Base-by-base conservation (phyloP, 2,329 filamentous ascomycete genomes). In the Calonectria ilicicola region DNA sequence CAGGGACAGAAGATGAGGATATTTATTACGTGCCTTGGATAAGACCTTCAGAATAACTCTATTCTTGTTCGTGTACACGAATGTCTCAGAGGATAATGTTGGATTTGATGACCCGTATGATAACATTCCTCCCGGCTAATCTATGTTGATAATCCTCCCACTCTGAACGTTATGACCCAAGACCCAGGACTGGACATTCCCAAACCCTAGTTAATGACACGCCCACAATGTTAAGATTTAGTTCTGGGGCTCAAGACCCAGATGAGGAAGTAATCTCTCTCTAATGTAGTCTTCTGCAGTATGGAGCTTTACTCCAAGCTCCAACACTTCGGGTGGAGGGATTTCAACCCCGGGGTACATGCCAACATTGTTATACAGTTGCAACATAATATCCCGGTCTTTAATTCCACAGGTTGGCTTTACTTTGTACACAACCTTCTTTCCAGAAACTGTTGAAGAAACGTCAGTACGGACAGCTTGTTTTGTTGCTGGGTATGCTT, bases 341-440 rank as follows among this genome's bases (percentile, higher is more conserved):
- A 58, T 58, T 40, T 40, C 32, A 26, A 58, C 53, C 5, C 53
- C 53, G 1, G 53, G 53, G 14, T 58, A 58, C 53, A 58, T 58
- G 19, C 53, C 53, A 15, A 58, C 53, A 26, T 58, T 58, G 32
- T 58, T 58, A 12, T 58, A 58, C 10, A 58, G 7, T 15, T 58
- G 53, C 8, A 58, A 21, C 53, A 58, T 58, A 10, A 58, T 58
- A 40, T 58, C 53, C 17, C 53, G 21, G 21, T 58, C 53, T 40
- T 32, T 19, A 26, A 58, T 58, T 12, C 53, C 53, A 10, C 53
- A 58, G 1, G 53, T 58, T 2, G 53, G 53, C n/a, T 58, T 58
- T 12, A 58, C 53, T 32, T 58, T 58, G 21, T 58, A 58, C 2
- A 58, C 12, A 7, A 58, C 53, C 19, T 40, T 58, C 23, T 58